Conservation (phyloP, 164 flowering plant species). For the Nelumbo lutea region DNA sequence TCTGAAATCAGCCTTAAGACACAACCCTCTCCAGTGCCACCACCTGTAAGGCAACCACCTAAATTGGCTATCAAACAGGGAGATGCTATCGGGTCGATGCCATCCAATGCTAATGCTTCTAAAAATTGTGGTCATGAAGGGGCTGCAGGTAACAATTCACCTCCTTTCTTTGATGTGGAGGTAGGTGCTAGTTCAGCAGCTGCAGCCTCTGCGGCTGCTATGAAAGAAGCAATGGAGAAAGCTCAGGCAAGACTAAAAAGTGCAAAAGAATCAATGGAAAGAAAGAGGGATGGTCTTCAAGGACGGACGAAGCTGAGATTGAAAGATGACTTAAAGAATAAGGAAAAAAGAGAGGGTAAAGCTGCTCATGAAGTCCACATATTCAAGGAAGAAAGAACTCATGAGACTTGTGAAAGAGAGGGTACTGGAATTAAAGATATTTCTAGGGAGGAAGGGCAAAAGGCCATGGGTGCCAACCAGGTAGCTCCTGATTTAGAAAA, state of each 20-base stretch:
- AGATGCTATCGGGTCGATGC: conserved; percentile 14
- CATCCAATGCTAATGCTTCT: conserved; percentile 23
- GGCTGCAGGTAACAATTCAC: conserved; percentile 31
- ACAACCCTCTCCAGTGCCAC: conserved; percentile 67
- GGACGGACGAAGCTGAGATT: conserved; percentile 23
- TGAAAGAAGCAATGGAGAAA: conserved; percentile 65
- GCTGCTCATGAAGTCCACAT: conserved; percentile 15
- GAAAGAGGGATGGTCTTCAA: conserved; percentile 39
- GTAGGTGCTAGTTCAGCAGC: conserved; percentile 69
- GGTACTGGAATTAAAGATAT: conserved; percentile 15
- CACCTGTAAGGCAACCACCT: conserved; percentile 86
- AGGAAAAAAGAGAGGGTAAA: conserved; percentile 22
- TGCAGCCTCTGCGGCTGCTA: conserved; percentile 55
- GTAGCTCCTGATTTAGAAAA: conserved; percentile 22
- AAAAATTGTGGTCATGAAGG: conserved; percentile 25
- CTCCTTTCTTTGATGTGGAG: conserved; percentile 67
- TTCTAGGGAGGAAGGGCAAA: conserved; percentile 25
- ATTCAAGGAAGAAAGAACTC: conserved; percentile 20
- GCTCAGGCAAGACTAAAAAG: conserved; percentile 56
- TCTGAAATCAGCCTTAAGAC: conserved; percentile 72
- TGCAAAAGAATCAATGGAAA: conserved; percentile 53
- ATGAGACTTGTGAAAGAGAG: conserved; percentile 18
- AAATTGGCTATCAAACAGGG: conserved; percentile 30
- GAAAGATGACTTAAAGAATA: conserved; percentile 22
- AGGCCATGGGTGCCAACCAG: conserved; percentile 7